These are phyloP conservation scores for Pythium brassicae DNA, from an alignment of 352 stramenopile genomes.

Conservation along the genomic window DNA sequence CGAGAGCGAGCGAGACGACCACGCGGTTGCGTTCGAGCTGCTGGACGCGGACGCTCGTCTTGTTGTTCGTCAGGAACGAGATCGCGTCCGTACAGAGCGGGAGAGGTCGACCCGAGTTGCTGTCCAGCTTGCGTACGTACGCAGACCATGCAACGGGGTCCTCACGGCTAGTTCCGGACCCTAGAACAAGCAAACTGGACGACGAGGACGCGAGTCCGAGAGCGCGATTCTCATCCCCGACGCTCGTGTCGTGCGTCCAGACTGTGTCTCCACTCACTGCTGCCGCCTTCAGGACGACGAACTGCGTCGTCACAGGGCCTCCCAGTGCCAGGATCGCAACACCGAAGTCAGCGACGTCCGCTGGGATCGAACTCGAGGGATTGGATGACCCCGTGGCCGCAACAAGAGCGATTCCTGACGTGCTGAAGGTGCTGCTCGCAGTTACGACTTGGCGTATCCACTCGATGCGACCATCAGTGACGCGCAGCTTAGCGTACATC, in stretches of 20 bases:
- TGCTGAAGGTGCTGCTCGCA: conserved; percentile 11
- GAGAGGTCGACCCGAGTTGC: not conserved
- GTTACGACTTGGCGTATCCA: conserved; percentile 22
- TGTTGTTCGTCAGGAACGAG: conserved; percentile 8
- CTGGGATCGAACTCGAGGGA: not conserved
- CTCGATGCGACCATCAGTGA: conserved; percentile 10
- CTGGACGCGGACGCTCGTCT: conserved; percentile 5
- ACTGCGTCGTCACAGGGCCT: conserved; percentile 6
- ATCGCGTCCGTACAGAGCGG: conserved; percentile 11
- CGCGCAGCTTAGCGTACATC: conserved; percentile 6
- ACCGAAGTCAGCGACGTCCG: not conserved
- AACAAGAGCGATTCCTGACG: conserved; percentile 4
- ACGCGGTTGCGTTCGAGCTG: conserved; percentile 2
- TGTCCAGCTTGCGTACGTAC: conserved; percentile 5
- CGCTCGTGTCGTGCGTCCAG: conserved; percentile 3
- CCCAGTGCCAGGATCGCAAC: conserved; percentile 5
- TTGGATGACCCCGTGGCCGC: not conserved
- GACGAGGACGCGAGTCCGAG: not conserved
- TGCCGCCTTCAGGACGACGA: conserved; percentile 1
- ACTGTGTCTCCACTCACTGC: not conserved
- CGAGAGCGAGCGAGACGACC: not conserved
- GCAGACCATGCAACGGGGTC: not conserved
- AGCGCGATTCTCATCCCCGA: conserved; percentile 1
- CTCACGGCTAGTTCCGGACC: not conserved
- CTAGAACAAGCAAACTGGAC: conserved; percentile 4